These are phyloP conservation scores for Aquilaria agallochum DNA, from an alignment of 441 rosid genomes.

Conservation along the genomic window DNA sequence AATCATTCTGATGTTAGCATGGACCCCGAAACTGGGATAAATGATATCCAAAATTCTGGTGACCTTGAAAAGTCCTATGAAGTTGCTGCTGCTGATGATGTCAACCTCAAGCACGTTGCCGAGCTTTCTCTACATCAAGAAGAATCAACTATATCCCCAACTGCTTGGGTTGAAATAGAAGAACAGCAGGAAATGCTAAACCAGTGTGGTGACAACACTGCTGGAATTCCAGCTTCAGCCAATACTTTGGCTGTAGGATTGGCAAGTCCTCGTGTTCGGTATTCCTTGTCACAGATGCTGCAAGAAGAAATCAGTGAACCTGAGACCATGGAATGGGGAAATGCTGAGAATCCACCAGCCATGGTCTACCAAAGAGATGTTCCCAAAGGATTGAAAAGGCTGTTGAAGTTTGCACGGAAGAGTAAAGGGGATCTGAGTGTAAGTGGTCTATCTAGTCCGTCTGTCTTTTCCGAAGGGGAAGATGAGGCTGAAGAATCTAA, in stretches of 20 bases:
- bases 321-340: slow-evolving; percentile 63
- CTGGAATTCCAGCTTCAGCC: slow-evolving; percentile 30
- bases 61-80: slow-evolving; percentile 23
- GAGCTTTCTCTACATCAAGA: slow-evolving; percentile 27
- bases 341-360: slow-evolving; percentile 66
- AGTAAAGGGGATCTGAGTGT: slow-evolving; percentile 60
- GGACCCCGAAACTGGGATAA: slow-evolving; percentile 26
- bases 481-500: slow-evolving; percentile 54
- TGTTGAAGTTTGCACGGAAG: slow-evolving; percentile 67
- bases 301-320: slow-evolving; percentile 71
- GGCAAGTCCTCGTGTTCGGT: slow-evolving; percentile 58
- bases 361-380: slow-evolving; percentile 56
- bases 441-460: slow-evolving; percentile 62
- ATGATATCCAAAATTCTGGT: slow-evolving; percentile 21
- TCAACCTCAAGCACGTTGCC: slow-evolving; percentile 19
- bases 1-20: slow-evolving; percentile 19
- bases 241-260: slow-evolving; percentile 26
- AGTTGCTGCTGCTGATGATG: slow-evolving; percentile 21
- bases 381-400: slow-evolving; percentile 71
- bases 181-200: slow-evolving; percentile 38
- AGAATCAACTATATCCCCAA: slow-evolving; percentile 52
- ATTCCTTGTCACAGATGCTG: slow-evolving; percentile 75
- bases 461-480: slow-evolving; percentile 67
- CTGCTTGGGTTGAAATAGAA: slow-evolving; percentile 62
- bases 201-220: slow-evolving; percentile 21